Base-by-base conservation (phyloP, 1,139 yeast species). In the Taphrina flavorubra region DNA sequence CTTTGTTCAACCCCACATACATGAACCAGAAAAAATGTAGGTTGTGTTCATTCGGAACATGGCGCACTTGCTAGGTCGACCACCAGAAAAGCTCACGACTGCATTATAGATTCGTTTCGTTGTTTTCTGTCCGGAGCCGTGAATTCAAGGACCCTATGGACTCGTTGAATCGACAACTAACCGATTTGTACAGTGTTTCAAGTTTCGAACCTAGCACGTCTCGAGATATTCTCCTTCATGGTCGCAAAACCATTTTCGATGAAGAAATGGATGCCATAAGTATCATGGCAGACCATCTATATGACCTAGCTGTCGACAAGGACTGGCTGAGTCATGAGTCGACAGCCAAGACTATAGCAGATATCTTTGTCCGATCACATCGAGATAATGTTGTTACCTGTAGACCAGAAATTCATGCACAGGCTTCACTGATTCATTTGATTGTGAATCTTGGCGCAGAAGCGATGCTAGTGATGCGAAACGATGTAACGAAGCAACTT, bases 261-360 rank as follows among this genome's bases (percentile, higher is more conserved):
- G 53, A 2, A 20, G 36, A 68, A 56, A 36, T 53, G 57, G 42
- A 61, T 58, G 56, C 64, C 44, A 55, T 69, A 42, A 57, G 63
- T 46, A 57, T 58, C 49, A 60, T 70, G 72, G 72, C 69, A 65
- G 60, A 70, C 55, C 51, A 66, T 57, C 11, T 65, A 58, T 20
- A 64, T 68, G 8, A 53, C 11, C 34, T 13, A 10, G 62, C 62
- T 31, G 10, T 20, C 20, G 37, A 47, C 11, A 42, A 58, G 40
- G 14, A 51, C 55, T 57, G 62, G 62, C 10, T 47, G 20, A 18
- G 44, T 51, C 37, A 51, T 60, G n/a, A 42, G 42, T 18, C 51
- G 61, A 44, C 66, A 64, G 8, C 47, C 51, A 49, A 20, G 14
- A 11, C 36, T n/a, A 20, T 5, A 6, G 36, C 53, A 49, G 36